Evolutionary conservation across 2,329 filamentous ascomycete species (phyloP), one percentile per base, ranked within the genome.

Genomic region (Fusarium miscanthi): DNA sequence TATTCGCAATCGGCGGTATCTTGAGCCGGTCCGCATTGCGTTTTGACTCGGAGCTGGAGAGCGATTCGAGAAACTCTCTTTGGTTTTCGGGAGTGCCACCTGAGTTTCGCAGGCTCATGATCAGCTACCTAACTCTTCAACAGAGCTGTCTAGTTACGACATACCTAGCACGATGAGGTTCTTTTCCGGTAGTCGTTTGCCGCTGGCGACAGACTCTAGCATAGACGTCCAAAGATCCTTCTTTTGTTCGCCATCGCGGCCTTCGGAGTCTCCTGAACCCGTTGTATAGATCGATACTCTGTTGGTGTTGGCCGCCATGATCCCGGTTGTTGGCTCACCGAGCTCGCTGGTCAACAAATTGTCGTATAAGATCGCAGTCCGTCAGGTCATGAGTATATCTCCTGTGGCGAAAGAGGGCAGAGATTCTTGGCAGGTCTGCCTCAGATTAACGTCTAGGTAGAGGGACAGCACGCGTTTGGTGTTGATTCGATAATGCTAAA

Each of bases 201-300:
- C 94, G 82, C 93, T 97, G 76, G 95, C 94, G 76, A 96, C 95
- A 59, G 90, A 92, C 82, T 97, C 94, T 75, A 98, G 87, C 92
- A 98, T 94, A 48, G 94, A 94, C 69, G 93, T 95, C 95, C 95
- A 98, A 82, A 98, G 91, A 80, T 97, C 94, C 83, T 93, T 94
- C 84, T 94, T 95, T 72, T 92, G 91, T 76, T 93, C 91, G 82
- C 85, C 88, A 84, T 89, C 88, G 73, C 87, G 87, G 76, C 84
- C 84, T 53, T 89, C 89, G 63, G 85, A 85, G n/a, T 83, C 81
- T 67, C 86, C 86, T 73, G 85, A 90, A 73, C 83, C 87, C 76
- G 83, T 84, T 69, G 87, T 91, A 83, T 87, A 89, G 78, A 85
- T 89, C 66, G 88, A 90, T 79, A 85, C 84, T 76, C 88, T 85